Evolutionary conservation across 2,329 filamentous ascomycete genomes (phyloP).

Genomic region (Coniochaeta pulveracea): DNA sequence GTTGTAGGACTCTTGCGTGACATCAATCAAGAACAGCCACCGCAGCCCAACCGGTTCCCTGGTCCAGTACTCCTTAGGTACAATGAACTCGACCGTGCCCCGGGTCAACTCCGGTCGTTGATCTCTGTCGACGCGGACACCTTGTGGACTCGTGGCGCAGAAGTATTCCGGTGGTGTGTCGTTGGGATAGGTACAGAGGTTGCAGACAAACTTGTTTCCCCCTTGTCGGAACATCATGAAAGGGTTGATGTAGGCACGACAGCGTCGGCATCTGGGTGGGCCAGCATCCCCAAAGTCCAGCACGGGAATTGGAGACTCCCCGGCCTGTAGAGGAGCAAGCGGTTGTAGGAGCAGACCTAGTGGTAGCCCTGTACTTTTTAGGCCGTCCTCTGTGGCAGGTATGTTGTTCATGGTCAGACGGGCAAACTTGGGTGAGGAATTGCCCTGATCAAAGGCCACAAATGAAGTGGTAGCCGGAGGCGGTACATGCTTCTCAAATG

Average conservation of each 20-base stretch:
- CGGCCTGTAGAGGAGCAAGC: constrained; percentile 68
- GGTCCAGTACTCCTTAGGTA: constrained; percentile 98
- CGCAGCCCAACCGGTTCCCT: constrained; percentile 81
- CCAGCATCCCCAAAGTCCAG: constrained; percentile 89
- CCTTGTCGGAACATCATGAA: constrained; percentile 96
- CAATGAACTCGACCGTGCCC: constrained; percentile 90
- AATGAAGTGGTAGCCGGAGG: constrained; percentile 83
- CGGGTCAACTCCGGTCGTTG: constrained; percentile 81
- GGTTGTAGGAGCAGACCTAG: constrained; percentile 85
- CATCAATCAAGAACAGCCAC: constrained; percentile 88
- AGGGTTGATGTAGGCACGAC: constrained; percentile 93
- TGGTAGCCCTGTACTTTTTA: constrained; percentile 71
- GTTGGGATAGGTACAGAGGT: constrained; percentile 95
- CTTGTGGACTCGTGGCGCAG: constrained; percentile 76
- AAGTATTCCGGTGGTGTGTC: constrained; percentile 91
- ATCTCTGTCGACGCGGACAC: constrained; percentile 76
- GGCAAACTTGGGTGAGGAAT: constrained; percentile 88
- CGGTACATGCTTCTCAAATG: constrained; percentile 86
- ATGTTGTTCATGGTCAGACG: constrained; percentile 91
- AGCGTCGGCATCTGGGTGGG: constrained; percentile 83
- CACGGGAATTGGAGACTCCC: constrained; percentile 80
- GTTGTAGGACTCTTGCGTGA: constrained; percentile 82
- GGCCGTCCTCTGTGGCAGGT: constrained; percentile 67
- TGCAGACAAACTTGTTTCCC: constrained; percentile 95
- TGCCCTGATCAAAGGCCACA: constrained; percentile 91